phyloP scores from a whole-genome alignment of 768 basidiomycete species.

The Collybia sp. region DNA sequence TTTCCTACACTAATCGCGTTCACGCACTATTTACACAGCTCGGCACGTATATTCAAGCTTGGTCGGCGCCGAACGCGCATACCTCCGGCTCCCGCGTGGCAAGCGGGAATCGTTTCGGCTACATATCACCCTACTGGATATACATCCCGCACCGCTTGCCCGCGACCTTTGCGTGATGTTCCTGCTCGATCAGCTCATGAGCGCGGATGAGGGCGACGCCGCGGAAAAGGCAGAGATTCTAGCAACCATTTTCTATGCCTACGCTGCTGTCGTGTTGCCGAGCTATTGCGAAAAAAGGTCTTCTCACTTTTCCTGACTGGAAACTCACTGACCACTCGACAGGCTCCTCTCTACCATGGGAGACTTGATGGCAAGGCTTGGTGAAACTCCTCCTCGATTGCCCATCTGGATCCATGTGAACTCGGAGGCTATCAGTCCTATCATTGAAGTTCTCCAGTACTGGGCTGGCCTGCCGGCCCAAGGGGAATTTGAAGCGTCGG shows the following conservation, averaged over 20 bases:
- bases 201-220: conserved; percentile 2
- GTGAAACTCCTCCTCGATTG: conserved; percentile 7
- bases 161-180: conserved; percentile 16
- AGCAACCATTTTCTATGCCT: conserved; percentile 19
- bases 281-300: conserved; percentile 13
- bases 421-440: conserved; percentile 7
- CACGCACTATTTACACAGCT: conserved; percentile 1
- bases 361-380: conserved; percentile 7
- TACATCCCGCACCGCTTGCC: conserved; percentile 18
- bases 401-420: conserved; percentile 17
- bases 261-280: conserved; percentile 14
- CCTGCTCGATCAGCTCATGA: conserved; percentile 15
- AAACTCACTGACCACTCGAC: background rate
- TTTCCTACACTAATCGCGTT: background rate
- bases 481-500: no score
- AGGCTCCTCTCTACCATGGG: conserved; percentile 10
- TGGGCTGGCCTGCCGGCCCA: conserved; percentile 4
- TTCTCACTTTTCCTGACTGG: no score
- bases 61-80: conserved; percentile 13
- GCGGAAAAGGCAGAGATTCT: conserved; percentile 11
- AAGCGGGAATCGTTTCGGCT: conserved; percentile 10
- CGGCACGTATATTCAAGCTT: conserved; percentile 21
- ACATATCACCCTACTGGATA: conserved; percentile 20
- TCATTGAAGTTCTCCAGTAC: conserved; percentile 11
- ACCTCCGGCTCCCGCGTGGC: conserved; percentile 9